These are phyloP conservation scores for Torulaspora gathmanii DNA, from an alignment of 805 yeast genomes.

Conservation along the genomic window DNA sequence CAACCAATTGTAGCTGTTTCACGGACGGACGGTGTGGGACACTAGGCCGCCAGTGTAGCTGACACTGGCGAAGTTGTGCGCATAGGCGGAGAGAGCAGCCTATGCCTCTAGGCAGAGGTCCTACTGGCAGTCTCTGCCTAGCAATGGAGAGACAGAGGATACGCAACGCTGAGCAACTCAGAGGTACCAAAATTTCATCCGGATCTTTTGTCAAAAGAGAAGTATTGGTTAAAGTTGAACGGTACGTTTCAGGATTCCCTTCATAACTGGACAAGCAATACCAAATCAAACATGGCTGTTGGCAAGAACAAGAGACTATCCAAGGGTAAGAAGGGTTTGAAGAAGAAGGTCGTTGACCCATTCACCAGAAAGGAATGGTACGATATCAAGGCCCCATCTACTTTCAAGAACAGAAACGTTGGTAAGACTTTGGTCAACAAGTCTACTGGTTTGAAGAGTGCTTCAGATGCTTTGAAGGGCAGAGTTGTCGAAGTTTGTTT, in stretches of 20 bases:
- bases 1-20: background rate
- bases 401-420: conserved; percentile 96
- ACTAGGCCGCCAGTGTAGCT: background rate
- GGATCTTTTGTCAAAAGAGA: conserved; percentile 5
- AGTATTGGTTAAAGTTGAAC: background rate
- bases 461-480: conserved; percentile 97
- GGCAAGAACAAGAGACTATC: conserved; percentile 82
- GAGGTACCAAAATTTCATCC: conserved; percentile 1
- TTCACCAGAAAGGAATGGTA: conserved; percentile 99
- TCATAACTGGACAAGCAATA: conserved; percentile 11
- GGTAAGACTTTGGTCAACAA: conserved; percentile 98
- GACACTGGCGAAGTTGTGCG: background rate
- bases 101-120: background rate
- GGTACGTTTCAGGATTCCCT: background rate
- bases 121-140: background rate
- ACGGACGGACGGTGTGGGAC: background rate
- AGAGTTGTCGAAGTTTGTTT: conserved; percentile 93
- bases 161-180: background rate
- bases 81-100: background rate
- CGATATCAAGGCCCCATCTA: conserved; percentile 97
- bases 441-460: conserved; percentile 96
- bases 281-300: conserved; percentile 55
- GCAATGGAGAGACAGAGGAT: background rate
- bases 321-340: conserved; percentile 94
- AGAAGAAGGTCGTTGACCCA: conserved; percentile 99